phyloP scores from a whole-genome alignment of 805 yeast species.

The Wickerhamomyces ciferrii region DNA sequence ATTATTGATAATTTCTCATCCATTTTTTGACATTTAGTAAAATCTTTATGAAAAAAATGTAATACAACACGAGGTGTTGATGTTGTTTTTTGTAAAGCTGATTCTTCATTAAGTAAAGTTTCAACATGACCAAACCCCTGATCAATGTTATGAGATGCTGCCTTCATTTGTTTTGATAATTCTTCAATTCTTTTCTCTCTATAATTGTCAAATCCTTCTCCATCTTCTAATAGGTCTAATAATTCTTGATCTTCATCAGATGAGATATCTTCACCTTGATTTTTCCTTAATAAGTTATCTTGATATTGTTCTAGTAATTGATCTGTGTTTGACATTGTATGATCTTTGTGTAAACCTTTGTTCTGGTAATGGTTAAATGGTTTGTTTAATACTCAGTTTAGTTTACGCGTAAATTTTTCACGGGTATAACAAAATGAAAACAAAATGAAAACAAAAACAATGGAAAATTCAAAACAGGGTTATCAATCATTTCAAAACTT shows the following conservation, averaged over 20 bases:
- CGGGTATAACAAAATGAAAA: too few species aligned
- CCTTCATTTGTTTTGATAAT: conserved; percentile 36
- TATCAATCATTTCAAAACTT: background rate
- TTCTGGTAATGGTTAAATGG: too few species aligned
- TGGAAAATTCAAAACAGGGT: background rate
- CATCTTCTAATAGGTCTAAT: conserved; percentile 47
- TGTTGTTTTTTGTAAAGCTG: conserved; percentile 47
- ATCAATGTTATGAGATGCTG: conserved; percentile 28
- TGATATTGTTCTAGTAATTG: conserved; percentile 36
- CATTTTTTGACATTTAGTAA: conserved; percentile 58
- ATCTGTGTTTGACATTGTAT: too few species aligned
- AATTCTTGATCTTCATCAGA: conserved; percentile 34
- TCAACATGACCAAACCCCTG: conserved; percentile 40
- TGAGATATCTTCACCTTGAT: conserved; percentile 15
- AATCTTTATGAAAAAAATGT: conserved; percentile 59
- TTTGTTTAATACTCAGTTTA: too few species aligned
- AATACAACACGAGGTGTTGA: conserved; percentile 39
- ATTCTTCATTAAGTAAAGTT: conserved; percentile 45
- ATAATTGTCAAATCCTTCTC: conserved; percentile 45
- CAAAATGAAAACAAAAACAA: background rate
- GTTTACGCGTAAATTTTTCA: background rate
- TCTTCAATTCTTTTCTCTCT: conserved; percentile 63
- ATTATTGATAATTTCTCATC: conserved; percentile 37
- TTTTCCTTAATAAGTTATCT: conserved; percentile 25
- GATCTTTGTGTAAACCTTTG: too few species aligned